Evolutionary conservation across 257 asterid genomes (phyloP).

Genomic region (Solanum peruvianum): DNA sequence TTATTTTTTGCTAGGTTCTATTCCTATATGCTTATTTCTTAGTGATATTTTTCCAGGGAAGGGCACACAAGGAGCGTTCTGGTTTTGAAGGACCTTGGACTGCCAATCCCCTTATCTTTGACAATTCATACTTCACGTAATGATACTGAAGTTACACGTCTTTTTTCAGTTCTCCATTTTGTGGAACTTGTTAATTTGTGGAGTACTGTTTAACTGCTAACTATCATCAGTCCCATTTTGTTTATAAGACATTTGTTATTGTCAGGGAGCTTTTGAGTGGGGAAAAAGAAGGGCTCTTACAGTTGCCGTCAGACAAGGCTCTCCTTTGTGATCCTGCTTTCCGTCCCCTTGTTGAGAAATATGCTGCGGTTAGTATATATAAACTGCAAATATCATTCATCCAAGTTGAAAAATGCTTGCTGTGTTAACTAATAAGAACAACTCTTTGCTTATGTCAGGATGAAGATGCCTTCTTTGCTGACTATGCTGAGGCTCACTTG

Average conservation of each 20-base stretch:
- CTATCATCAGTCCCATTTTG: not conserved
- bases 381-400: not conserved
- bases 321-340: slow-evolving; percentile 58
- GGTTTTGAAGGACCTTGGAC: slow-evolving; percentile 97
- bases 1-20: not conserved
- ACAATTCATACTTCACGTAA: slow-evolving; percentile 66
- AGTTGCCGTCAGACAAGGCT: slow-evolving; percentile 73
- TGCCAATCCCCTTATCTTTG: slow-evolving; percentile 63
- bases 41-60: slow-evolving; percentile 31
- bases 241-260: not conserved
- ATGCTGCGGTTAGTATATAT: slow-evolving; percentile 41
- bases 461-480: slow-evolving; percentile 81
- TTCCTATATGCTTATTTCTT: not conserved
- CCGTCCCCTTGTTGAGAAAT: slow-evolving; percentile 70
- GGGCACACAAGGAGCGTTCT: slow-evolving; percentile 76
- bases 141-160: not conserved
- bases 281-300: slow-evolving; percentile 63
- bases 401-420: not conserved
- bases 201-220: not conserved
- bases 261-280: slow-evolving; percentile 68
- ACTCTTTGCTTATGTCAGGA: slow-evolving; percentile 22
- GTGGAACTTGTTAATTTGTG: not conserved
- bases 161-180: not conserved
- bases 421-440: not conserved
- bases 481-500: slow-evolving; percentile 64